Conservation (phyloP, 2,329 filamentous ascomycete genomes). For the Didymella exigua region DNA sequence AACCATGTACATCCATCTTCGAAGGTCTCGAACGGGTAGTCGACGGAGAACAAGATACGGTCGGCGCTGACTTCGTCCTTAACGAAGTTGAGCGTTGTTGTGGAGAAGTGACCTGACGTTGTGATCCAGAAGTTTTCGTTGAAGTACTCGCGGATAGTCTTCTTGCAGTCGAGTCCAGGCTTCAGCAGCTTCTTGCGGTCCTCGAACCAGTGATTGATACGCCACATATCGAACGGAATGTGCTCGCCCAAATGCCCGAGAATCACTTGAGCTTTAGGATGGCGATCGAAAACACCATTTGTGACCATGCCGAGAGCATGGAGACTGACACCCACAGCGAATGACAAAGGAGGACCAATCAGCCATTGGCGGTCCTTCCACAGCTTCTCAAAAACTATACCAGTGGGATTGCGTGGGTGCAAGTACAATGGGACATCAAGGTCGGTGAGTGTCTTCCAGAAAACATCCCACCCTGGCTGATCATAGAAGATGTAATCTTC, state of each 20-base stretch:
- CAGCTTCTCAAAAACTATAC: constrained; percentile 53
- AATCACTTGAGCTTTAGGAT: constrained; percentile 55
- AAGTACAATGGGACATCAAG: constrained; percentile 45
- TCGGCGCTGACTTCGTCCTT: constrained; percentile 57
- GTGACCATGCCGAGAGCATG: constrained; percentile 61
- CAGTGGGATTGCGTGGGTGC: constrained; percentile 41
- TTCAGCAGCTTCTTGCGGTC: constrained; percentile 51
- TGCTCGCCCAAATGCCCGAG: constrained; percentile 58
- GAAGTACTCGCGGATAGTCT: constrained; percentile 59
- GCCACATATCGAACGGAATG: constrained; percentile 58
- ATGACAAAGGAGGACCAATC: constrained; percentile 52
- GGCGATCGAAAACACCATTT: constrained; percentile 57
- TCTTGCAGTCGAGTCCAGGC: constrained; percentile 52
- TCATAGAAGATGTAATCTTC: constrained; percentile 44
- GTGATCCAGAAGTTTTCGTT: constrained; percentile 63
- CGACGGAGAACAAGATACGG: constrained; percentile 59
- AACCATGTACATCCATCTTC: constrained; percentile 52
- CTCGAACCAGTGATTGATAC: constrained; percentile 54
- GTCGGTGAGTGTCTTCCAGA: constrained; percentile 35
- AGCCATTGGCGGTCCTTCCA: constrained; percentile 66
- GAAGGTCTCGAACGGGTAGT: constrained; percentile 57
- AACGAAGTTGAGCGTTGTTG: constrained; percentile 58
- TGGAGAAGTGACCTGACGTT: constrained; percentile 63
- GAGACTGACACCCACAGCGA: constrained; percentile 59
- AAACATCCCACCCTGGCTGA: constrained; percentile 37